Evolutionary conservation across 345 rosid genomes (phyloP), one percentile per base, ranked within the genome.

Genomic region (Ricinus communis): DNA sequence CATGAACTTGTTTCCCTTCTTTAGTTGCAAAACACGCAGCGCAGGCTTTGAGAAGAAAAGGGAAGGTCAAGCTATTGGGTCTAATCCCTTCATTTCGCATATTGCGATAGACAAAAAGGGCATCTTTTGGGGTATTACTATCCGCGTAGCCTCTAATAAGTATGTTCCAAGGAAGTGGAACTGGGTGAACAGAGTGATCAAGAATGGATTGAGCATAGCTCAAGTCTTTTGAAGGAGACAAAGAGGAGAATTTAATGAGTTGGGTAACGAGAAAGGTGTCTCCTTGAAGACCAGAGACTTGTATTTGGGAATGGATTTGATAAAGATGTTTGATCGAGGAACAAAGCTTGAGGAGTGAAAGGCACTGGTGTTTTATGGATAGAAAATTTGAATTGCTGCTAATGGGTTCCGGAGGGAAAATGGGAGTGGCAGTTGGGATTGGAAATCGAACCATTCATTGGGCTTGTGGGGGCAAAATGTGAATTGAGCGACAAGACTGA

Each of bases 1-100:
- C 93, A 40, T 94, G 96, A 14, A 85, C 80, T 79, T 88, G 91
- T 62, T 83, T 85, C 58, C 97, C 93, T 15, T 82, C 90, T 8
- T 77, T 56, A 47, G 88, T 81, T 2, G 84, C 86, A 28, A 69
- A 72, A 71, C 78, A 72, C 40, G 79, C 71, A 40, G 88, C 85
- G 31, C 93, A 91, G 0, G 89, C 89, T 70, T 90, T 93, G 43
- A 87, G 69, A 74, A 87, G 80, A 71, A 91, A 91, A 9, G 98
- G 97, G 75, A 83, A 85, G 2, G 93, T 91, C 60, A 88, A 90
- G 36, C 80, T 84, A 82, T 80, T 88, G 49, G 90, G 90, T 46
- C 60, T 64, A 71, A 91, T 63, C 13, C 87, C 88, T 43, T 83
- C 77, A 60, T 74, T 82, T 74, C 89, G 87, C 94, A 90, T 90